Conservation (phyloP, 2,329 filamentous ascomycete species). For the Ceratocystis ficicola region DNA sequence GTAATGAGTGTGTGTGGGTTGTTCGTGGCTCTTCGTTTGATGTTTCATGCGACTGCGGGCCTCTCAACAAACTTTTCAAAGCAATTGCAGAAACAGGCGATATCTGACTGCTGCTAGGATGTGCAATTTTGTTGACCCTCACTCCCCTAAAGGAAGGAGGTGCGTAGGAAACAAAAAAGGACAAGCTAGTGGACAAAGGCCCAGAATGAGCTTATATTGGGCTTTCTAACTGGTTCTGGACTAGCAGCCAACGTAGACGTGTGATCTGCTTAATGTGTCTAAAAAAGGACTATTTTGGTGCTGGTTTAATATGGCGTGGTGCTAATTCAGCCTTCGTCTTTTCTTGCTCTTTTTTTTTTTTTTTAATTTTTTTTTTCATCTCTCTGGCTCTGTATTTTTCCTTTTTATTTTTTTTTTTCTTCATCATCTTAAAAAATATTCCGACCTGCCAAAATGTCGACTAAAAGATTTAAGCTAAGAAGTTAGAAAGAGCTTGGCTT, state of each 20-base stretch:
- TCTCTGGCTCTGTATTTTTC: neutral
- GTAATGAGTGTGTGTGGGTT: too few species aligned
- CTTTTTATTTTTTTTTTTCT: neutral
- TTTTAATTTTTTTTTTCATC: neutral
- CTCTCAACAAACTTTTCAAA: too few species aligned
- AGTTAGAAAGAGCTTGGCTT: conserved; percentile 1
- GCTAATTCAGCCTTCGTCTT: conserved; percentile 1
- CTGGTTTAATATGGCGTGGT: neutral
- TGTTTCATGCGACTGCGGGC: too few species aligned
- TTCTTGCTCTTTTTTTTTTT: neutral
- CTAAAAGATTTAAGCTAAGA: conserved; percentile 2
- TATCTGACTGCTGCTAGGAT: too few species aligned
- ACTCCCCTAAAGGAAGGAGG: neutral
- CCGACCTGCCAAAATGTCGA: conserved; percentile 1
- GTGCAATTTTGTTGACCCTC: too few species aligned
- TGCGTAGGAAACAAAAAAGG: neutral
- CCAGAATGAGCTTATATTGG: neutral
- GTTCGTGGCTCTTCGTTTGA: too few species aligned
- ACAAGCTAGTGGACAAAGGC: neutral
- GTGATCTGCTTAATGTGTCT: neutral
- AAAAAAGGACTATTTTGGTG: neutral
- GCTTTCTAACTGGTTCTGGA: neutral
- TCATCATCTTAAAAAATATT: neutral
- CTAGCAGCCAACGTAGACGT: neutral
- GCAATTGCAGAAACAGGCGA: too few species aligned